A percentile compares a stretch with the other conserved stretches of the same genome.
Evolutionary conservation across 2,329 filamentous ascomycete genomes (phyloP).

Genomic region (Myriosclerotinia curreyana): DNA sequence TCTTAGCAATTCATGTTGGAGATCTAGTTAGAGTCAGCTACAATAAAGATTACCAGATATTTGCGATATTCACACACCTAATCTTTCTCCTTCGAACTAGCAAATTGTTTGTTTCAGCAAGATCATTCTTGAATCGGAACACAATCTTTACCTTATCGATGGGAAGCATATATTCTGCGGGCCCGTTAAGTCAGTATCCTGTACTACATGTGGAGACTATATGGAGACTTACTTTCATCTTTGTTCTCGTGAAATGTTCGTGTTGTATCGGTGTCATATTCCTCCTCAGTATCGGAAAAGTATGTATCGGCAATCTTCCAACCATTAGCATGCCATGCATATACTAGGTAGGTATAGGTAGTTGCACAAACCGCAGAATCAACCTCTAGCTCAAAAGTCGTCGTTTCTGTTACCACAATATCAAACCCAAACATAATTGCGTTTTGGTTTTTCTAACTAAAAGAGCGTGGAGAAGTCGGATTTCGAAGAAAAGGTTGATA

Average conservation of each 20-base stretch:
- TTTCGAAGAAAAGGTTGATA: neutral
- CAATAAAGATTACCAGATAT: neutral
- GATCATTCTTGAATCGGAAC: neutral
- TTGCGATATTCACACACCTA: slow-evolving; percentile 15
- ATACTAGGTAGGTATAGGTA: neutral
- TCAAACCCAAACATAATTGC: slow-evolving; percentile 17
- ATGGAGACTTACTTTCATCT: slow-evolving; percentile 39
- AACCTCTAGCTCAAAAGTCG: slow-evolving; percentile 16
- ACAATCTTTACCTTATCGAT: slow-evolving; percentile 30
- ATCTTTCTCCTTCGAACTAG: slow-evolving; percentile 23
- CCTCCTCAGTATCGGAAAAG: slow-evolving; percentile 37
- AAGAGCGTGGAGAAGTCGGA: neutral
- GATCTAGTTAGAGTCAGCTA: slow-evolving; percentile 24
- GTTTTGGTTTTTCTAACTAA: neutral
- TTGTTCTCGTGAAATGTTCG: slow-evolving; percentile 47
- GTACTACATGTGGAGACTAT: neutral
- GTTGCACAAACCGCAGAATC: slow-evolving; percentile 8
- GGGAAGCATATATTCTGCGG: slow-evolving; percentile 33
- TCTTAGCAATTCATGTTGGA: slow-evolving; percentile 29
- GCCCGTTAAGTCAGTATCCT: neutral
- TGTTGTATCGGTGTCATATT: slow-evolving; percentile 41
- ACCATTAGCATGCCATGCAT: slow-evolving; percentile 2
- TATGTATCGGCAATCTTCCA: slow-evolving; percentile 9
- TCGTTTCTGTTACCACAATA: slow-evolving; percentile 17
- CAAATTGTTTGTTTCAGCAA: neutral